Conservation (phyloP, 768 basidiomycete species). For the Phylloporus sp. region DNA sequence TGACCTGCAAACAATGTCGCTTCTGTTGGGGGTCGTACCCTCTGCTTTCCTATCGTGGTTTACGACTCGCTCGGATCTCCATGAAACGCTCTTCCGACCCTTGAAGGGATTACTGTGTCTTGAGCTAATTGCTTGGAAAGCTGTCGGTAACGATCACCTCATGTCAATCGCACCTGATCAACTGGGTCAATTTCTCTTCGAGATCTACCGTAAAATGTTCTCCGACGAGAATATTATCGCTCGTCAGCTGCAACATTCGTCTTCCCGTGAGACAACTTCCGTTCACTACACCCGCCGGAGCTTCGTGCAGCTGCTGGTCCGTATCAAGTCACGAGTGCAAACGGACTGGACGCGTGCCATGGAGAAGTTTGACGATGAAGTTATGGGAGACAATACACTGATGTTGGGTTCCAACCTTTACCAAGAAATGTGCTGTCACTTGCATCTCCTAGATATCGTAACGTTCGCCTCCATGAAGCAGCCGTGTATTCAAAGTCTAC, state of each 20-base stretch:
- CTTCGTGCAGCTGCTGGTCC: slow-evolving; percentile 42
- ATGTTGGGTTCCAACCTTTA: slow-evolving; percentile 30
- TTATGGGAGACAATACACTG: slow-evolving; percentile 12
- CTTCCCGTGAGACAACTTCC: slow-evolving; percentile 11
- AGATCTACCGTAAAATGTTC: slow-evolving; percentile 29
- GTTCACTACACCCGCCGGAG: slow-evolving; percentile 46
- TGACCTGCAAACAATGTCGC: slow-evolving; percentile 25
- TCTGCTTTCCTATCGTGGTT: slow-evolving; percentile 24
- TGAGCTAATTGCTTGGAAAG: slow-evolving; percentile 27
- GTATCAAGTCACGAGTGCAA: slow-evolving; percentile 34
- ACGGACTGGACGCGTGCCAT: slow-evolving; percentile 43
- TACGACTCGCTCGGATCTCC: slow-evolving; percentile 26
- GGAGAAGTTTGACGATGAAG: slow-evolving; percentile 23
- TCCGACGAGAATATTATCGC: slow-evolving; percentile 24
- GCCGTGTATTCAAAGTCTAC: slow-evolving; percentile 10
- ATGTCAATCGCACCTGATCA: slow-evolving; percentile 23
- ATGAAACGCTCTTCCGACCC: slow-evolving; percentile 15
- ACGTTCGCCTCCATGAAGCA: slow-evolving; percentile 24
- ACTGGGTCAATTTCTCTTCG: slow-evolving; percentile 22
- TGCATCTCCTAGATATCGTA: slow-evolving; percentile 39
- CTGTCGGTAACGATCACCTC: slow-evolving; percentile 1
- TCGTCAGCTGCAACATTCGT: slow-evolving; percentile 5
- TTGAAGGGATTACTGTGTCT: slow-evolving; percentile 10
- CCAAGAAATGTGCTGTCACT: slow-evolving; percentile 45
- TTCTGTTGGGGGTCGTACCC: slow-evolving; percentile 27